Evolutionary conservation across 345 rosid species (phyloP), one percentile per base, ranked within the genome.

Genomic region (Isatis tinctoria): DNA sequence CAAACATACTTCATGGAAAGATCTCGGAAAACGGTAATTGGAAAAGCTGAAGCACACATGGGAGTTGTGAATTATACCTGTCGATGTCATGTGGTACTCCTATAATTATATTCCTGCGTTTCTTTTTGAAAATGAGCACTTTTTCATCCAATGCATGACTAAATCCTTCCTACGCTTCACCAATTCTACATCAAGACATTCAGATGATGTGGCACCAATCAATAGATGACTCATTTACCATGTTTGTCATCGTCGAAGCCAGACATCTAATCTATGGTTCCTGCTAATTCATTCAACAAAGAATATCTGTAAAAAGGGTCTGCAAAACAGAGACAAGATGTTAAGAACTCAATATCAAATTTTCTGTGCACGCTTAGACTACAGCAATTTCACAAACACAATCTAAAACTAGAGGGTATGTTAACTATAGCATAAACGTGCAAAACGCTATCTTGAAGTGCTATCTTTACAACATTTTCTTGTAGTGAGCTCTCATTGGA

Each of bases 101-200:
- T 87, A 58, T 91, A 89, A 69, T 90, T n/a, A n/a, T 92, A 89
- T 92, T 95, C 39, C 97, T 83, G 78, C 91, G 85, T 82, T 92
- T 92, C 80, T 95, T 95, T 85, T 95, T 95, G 60, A 95, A 90
- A 54, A 95, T 95, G 37, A 95, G 89, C 39, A 92, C 97, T 73
- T 92, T 92, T 20, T 87, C 97, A 87, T 95, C 98, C 73, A 96
- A 77, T 60, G 17, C 47, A 44, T 35, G 36, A 52, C 10, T 62
- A 20, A 52, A 52, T 72, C 8, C 51, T 48, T 60, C n/a, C 60
- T 12, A 72, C 14, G 14, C 12, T 17, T 9, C 18, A 32, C 41
- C 27, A 20, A 48, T 48, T 20, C 28, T 49, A 18, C 14, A 49
- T 47, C 54, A 49, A 49, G 54, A 49, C 48, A 49, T 24, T 43